Conservation (phyloP, 1,284 basidiomycete species). For the Heliocybe sulcata region DNA sequence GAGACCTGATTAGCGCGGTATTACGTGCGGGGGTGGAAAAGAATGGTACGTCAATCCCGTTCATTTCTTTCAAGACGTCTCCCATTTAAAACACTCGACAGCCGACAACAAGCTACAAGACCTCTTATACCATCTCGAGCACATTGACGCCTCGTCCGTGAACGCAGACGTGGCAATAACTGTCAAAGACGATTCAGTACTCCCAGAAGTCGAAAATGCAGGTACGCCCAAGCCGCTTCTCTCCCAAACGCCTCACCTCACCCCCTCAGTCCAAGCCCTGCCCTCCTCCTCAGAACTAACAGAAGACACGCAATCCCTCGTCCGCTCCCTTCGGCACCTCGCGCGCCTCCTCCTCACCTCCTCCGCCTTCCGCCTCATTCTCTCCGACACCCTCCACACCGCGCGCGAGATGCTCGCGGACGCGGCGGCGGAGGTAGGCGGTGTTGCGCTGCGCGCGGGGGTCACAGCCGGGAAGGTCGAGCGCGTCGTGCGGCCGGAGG, state of each 20-base stretch:
- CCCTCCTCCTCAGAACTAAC: conserved; percentile 24
- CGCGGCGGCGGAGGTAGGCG: conserved; percentile 27
- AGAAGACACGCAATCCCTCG: conserved; percentile 25
- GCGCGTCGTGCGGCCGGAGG: conserved; percentile 14
- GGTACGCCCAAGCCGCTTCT: neutral
- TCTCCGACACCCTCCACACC: conserved; percentile 29
- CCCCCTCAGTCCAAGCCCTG: conserved; percentile 11
- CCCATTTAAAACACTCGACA: conserved; percentile 12
- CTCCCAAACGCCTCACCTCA: neutral
- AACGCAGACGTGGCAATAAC: conserved; percentile 1
- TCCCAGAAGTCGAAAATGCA: neutral
- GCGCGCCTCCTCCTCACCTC: conserved; percentile 32
- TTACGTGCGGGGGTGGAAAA: conserved; percentile 39
- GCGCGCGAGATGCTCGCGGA: conserved; percentile 30
- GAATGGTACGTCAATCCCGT: conserved; percentile 29
- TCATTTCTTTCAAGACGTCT: neutral
- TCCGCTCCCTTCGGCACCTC: conserved; percentile 26
- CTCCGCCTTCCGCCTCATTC: conserved; percentile 33
- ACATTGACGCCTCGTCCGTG: neutral
- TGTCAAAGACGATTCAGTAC: neutral
- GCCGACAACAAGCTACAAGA: conserved; percentile 41
- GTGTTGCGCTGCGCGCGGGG: conserved; percentile 26
- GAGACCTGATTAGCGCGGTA: conserved; percentile 28
- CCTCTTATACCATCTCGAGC: conserved; percentile 14
- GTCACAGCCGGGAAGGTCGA: conserved; percentile 20